Conservation (phyloP, 371 early-diverging fungal species). For the Massospora cicadina region DNA sequence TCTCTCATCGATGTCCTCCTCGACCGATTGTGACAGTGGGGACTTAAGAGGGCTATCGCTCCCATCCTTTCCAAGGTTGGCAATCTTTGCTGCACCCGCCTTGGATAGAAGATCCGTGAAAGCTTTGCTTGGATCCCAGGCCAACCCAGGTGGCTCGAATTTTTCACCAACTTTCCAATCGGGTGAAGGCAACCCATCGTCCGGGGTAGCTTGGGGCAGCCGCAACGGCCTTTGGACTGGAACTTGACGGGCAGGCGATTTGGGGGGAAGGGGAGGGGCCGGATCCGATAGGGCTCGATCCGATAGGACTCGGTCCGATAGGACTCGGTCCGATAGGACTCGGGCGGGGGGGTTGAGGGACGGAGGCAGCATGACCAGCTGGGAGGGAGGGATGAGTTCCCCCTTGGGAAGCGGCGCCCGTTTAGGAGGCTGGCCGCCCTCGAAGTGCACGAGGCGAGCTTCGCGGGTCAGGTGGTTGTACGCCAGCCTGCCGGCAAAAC, state of each 20-base stretch:
- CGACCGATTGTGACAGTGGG: not conserved
- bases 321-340: not conserved
- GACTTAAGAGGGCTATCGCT: not conserved
- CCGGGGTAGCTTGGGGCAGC: not conserved
- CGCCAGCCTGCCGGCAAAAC: not conserved
- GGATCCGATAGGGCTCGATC: not conserved
- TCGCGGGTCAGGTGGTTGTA: not conserved
- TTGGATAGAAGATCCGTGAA: not conserved
- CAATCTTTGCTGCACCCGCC: not conserved
- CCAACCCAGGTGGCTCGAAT: not conserved
- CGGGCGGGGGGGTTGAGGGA: not conserved
- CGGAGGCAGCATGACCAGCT: not conserved
- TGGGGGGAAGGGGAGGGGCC: not conserved
- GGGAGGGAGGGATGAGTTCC: not conserved
- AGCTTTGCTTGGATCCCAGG: not conserved
- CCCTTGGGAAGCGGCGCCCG: not conserved
- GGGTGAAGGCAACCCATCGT: not conserved
- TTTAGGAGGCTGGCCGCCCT: not conserved
- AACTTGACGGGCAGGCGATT: not conserved
- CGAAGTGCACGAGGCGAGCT: not conserved
- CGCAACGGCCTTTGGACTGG: not conserved
- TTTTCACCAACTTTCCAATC: not conserved
- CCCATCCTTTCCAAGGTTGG: not conserved
- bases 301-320: not conserved
- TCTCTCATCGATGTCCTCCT: not conserved